Base-by-base conservation (phyloP, 768 basidiomycete genomes). In the Leccinum olivaceopallidum region DNA sequence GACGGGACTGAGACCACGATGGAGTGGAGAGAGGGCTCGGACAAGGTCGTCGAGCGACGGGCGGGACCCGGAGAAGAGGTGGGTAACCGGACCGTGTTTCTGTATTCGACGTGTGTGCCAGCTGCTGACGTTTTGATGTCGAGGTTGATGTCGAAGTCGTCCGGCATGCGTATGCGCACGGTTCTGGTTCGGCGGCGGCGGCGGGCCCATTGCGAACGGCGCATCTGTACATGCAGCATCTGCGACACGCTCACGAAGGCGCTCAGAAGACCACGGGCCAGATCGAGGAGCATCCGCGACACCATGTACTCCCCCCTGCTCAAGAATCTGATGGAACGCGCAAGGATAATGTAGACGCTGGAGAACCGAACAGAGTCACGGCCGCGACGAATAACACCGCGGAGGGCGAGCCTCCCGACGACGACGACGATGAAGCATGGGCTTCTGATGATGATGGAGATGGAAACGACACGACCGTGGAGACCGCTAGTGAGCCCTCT, bases 11-110 rank as follows among this genome's bases (percentile, higher is more conserved):
- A 75, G 51, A 60, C 37, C 5, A 44, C 44, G 18, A 62, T 78
- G 26, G 87, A 90, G 67, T 94, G 89, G 86, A 79, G 80, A 68
- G 90, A 94, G 68, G 90, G 90, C 3, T 78, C 82, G 32, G 82
- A 88, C 69, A 78, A 78, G 34, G 71, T 94, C 50, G 77, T 92
- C 32, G 92, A 94, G 68, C 76, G 81, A 39, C 80, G 81, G 10
- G 68, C 65, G 5, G 82, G 82, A 2, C 82, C 83, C 5, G 87
- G 85, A 24, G 84, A 85, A 59, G 90, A 91, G 77, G 90, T 91
- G 58, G n/a, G 83, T 53, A 22, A n/a, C 39, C 9, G 9, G 39
- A n/a, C 9, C 39, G 39, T 1, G 39, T 42, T 42, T n/a, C 9
- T n/a, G 39, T 10, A 42, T 42, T 5, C 39, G 3, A 18, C 7